phyloP scores from a whole-genome alignment of 805 yeast genomes.

The Starmera pachycereana region DNA sequence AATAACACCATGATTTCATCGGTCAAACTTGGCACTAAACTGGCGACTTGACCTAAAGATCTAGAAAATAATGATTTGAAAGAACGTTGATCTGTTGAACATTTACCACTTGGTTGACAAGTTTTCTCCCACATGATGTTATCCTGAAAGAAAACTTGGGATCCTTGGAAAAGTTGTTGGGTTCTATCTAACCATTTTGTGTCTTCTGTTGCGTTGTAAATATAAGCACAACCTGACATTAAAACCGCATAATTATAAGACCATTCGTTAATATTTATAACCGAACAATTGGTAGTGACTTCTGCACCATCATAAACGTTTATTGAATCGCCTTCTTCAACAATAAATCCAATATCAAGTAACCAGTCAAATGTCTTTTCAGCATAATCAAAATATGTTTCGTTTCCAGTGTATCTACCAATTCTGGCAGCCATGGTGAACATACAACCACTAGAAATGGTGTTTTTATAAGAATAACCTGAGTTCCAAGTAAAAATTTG shows the following conservation, averaged over 20 bases:
- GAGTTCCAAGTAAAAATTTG: slow-evolving; percentile 64
- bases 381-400: slow-evolving; percentile 43
- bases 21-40: slow-evolving; percentile 38
- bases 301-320: slow-evolving; percentile 50
- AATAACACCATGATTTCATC: slow-evolving; percentile 32
- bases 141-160: slow-evolving; percentile 35
- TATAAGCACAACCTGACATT: slow-evolving; percentile 59
- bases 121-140: slow-evolving; percentile 50
- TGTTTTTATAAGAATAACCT: slow-evolving; percentile 57
- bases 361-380: slow-evolving; percentile 51
- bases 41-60: slow-evolving; percentile 47
- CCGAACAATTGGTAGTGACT: slow-evolving; percentile 36
- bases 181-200: slow-evolving; percentile 41
- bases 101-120: slow-evolving; percentile 40
- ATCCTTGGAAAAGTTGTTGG: slow-evolving; percentile 31
- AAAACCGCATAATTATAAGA: slow-evolving; percentile 62
- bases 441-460: slow-evolving; percentile 53
- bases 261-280: slow-evolving; percentile 46
- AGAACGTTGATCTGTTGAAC: slow-evolving; percentile 71
- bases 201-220: slow-evolving; percentile 51
- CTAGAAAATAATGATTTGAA: slow-evolving; percentile 65
- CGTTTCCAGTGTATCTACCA: slow-evolving; percentile 50
- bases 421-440: slow-evolving; percentile 55
- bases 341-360: slow-evolving; percentile 36
- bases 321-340: slow-evolving; percentile 22